Base-by-base conservation (phyloP, 2,329 filamentous ascomycete genomes). In the Fusarium cyanostomum region DNA sequence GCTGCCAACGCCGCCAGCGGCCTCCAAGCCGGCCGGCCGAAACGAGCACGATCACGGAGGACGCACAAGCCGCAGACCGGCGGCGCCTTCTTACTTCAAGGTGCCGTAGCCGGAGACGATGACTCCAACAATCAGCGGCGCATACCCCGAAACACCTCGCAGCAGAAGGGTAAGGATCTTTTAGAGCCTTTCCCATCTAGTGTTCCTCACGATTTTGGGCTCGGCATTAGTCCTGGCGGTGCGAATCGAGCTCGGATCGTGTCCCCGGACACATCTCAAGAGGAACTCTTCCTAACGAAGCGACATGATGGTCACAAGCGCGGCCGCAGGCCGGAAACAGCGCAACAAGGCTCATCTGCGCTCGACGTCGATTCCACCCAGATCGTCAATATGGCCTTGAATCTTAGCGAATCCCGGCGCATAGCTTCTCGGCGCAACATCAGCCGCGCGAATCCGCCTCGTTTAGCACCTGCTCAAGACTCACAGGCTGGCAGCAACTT, bases 311-410 rank as follows among this genome's bases (percentile, higher is more conserved):
- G 51, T 10, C 30, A 50, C 30, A 63, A 62, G 21, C 57, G 59
- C 35, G 58, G 59, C 12, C 58, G 58, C 39, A 62, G 52, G 49
- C 64, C 59, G 35, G 53, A 61, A 4, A 31, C 59, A 43, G 21
- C 59, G 3, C 71, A 68, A 24, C 59, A 62, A 13, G 57, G 49
- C 21, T 48, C 59, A 7, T 43, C 73, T 12, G 68, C 75, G 6
- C 73, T 91, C 16, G 87, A 92, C 69, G 83, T 90, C 58, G 94
- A 97, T 71, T 90, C 94, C 8, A 87, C 90, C 5, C 92, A 97
- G 75, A 96, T 98, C 64, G 92, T 98, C 37, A 93, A 93, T 71
- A 91, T 98, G 85, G 94, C 94, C 2, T 78, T 98, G 68, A 95
- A 90, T 64, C 78, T 98, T 45, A 96, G 91, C 79, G 92, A 97